Evolutionary conservation across 805 yeast species (phyloP).

Genomic region (Komagataella phaffii): DNA sequence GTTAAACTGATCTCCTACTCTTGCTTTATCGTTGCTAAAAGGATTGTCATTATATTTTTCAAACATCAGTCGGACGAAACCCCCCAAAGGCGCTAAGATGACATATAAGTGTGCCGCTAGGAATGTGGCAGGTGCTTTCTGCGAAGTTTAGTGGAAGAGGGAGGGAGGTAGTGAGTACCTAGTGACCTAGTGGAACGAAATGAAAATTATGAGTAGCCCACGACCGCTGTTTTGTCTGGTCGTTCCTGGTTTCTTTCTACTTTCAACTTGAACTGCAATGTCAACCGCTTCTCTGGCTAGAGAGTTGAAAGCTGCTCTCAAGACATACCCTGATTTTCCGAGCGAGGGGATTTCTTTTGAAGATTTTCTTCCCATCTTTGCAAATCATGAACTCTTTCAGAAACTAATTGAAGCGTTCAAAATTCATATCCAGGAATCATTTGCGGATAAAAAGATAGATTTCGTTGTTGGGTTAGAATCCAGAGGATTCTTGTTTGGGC

Average conservation of each 20-base stretch:
- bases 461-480: conserved; percentile 91
- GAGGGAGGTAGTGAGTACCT: too few species aligned
- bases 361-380: conserved; percentile 91
- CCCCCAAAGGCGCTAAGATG: conserved; percentile 6
- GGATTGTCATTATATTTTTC: conserved; percentile 7
- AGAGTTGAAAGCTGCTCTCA: conserved; percentile 39
- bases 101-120: not conserved
- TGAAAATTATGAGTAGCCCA: not conserved
- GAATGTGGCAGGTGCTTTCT: too few species aligned
- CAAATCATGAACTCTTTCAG: conserved; percentile 68
- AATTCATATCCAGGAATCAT: conserved; percentile 47
- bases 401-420: conserved; percentile 73
- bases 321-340: conserved; percentile 92
- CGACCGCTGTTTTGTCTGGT: not conserved
- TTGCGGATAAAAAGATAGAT: conserved; percentile 54
- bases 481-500: conserved; percentile 95
- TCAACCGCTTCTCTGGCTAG: conserved; percentile 18
- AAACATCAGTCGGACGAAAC: not conserved
- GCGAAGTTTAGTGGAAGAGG: too few species aligned
- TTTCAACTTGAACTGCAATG: not conserved
- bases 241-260: not conserved
- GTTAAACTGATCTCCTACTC: conserved; percentile 16
- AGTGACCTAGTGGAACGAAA: too few species aligned
- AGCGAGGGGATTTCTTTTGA: conserved; percentile 85
- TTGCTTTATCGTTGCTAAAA: conserved; percentile 15